phyloP scores from a whole-genome alignment of 192 early-diverging fungal genomes.

The Phlyctochytrium planicorne region DNA sequence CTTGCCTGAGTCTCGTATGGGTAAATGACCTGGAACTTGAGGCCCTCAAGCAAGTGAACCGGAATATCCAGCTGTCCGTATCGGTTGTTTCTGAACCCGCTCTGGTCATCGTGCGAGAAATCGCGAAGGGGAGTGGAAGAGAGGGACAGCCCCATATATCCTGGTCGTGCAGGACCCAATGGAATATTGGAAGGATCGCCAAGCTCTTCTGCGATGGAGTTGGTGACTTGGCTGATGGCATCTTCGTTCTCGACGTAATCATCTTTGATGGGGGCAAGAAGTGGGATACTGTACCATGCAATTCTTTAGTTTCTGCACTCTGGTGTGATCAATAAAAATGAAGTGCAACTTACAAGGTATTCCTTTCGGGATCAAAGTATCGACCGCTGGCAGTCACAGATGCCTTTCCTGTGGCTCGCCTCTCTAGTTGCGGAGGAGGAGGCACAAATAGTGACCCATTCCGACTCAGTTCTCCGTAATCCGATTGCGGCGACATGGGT shows the following conservation, averaged over 20 bases:
- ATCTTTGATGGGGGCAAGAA: not conserved
- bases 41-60: not conserved
- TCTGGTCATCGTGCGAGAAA: not conserved
- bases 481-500: too few species aligned
- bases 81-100: not conserved
- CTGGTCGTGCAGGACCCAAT: not conserved
- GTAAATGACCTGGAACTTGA: slow-evolving; percentile 3
- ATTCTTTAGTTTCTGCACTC: too few species aligned
- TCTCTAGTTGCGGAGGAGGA: not conserved
- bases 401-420: not conserved
- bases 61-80: not conserved
- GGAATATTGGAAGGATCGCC: slow-evolving; percentile 5
- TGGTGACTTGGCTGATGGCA: not conserved
- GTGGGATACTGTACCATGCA: not conserved
- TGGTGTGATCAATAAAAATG: not conserved
- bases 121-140: not conserved
- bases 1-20: not conserved
- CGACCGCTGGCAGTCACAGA: not conserved
- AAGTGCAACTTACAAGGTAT: not conserved
- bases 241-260: not conserved
- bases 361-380: not conserved
- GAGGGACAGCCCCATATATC: not conserved
- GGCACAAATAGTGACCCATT: too few species aligned
- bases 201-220: not conserved
- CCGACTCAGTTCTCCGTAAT: too few species aligned